phyloP scores from a whole-genome alignment of 768 basidiomycete genomes.

The Xanthoconium purpureum region DNA sequence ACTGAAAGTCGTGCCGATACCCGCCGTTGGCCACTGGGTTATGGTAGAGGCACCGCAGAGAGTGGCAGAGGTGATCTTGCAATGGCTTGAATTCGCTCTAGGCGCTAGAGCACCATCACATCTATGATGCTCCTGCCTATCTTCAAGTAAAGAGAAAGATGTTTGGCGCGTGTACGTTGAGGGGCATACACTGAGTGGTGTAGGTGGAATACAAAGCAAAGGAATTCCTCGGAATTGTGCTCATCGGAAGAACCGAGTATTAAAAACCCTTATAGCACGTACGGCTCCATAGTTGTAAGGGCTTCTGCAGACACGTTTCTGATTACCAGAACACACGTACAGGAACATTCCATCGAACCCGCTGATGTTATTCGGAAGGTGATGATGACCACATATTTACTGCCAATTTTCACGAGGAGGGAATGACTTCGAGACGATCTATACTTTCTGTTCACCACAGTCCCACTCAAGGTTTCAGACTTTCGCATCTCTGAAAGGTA shows the following conservation, averaged over 20 bases:
- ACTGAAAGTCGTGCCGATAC: slow-evolving; percentile 50
- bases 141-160: background rate
- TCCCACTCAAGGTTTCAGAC: too few relatives aligned
- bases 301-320: background rate
- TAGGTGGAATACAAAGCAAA: background rate
- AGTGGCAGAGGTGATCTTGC: slow-evolving; percentile 46
- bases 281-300: too few relatives aligned
- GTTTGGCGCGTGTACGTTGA: background rate
- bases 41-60: slow-evolving; percentile 59
- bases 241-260: background rate
- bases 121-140: slow-evolving; percentile 3
- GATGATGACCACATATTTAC: background rate
- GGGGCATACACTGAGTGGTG: background rate
- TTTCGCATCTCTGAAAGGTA: too few relatives aligned
- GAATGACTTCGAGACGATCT: too few relatives aligned
- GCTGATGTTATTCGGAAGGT: too few relatives aligned
- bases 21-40: slow-evolving; percentile 66
- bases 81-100: slow-evolving; percentile 39
- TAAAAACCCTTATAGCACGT: background rate
- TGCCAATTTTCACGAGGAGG: too few relatives aligned
- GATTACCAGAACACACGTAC: background rate
- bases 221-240: too few relatives aligned
- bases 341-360: background rate
- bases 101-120: background rate
- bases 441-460: too few relatives aligned